Base-by-base conservation (phyloP, 306 rosid genomes). In the Cucurbita pepo region DNA sequence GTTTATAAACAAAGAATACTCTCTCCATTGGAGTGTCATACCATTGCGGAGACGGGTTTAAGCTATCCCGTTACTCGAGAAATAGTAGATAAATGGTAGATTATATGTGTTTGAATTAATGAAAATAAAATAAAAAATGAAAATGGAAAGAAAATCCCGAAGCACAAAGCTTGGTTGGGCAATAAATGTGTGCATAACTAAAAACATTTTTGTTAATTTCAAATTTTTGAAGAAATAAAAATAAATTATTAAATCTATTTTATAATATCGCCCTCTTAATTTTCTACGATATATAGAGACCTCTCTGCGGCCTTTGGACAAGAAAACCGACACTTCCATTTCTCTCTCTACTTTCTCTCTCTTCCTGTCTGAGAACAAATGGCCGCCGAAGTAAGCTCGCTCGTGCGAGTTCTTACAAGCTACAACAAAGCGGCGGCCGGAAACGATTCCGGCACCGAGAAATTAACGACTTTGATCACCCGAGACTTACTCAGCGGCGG, bases 351-450 rank as follows among this genome's bases (percentile, higher is more conserved):
- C 6, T 38, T 43, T 36, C 40, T 40, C 66, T 41, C 79, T 71
- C 78, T 65, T 36, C 70, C 75, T 79, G 80, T 77, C 71, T 13
- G 63, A 48, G 13, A 71, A 44, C 18, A 58, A 61, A 95, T 95
- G 99, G 99, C 90, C 76, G 86, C 99, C 56, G 96, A 95, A 37
- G 96, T 95, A 8, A 95, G 88, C 53, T 78, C 97, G 77, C 83
- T 91, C 19, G 78, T 91, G 73, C 85, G 96, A 12, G 76, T 95
- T 65, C 81, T 87, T 2, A 83, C 78, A 7, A 83, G 87, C 4
- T 84, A 82, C 85, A 86, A 83, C 75, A 61, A 61, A 61, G 96
- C 96, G 91, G 30, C 91, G 76, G 82, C 80, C 19, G 89, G 85
- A 21, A 85, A 81, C 56, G 95, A 86, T 67, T 87, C 96, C 0